Conservation (phyloP, 2,329 filamentous ascomycete species). For the Pseudogymnoascus destructans region DNA sequence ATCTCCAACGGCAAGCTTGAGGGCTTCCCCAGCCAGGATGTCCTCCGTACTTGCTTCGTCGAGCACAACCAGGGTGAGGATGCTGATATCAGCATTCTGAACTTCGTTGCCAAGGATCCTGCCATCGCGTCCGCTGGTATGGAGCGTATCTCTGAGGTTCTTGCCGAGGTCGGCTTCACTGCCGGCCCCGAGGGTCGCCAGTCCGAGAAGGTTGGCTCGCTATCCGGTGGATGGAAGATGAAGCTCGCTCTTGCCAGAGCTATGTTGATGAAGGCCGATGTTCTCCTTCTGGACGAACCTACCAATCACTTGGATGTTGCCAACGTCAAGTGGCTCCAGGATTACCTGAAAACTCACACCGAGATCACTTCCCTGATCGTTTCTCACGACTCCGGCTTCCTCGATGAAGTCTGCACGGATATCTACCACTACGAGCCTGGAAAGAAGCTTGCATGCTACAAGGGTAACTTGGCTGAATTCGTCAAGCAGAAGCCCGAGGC, state of each 20-base stretch:
- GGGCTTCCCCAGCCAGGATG: conserved; percentile 85
- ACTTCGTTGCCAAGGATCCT: conserved; percentile 84
- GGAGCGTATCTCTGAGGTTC: conserved; percentile 70
- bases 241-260: conserved; percentile 91
- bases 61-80: conserved; percentile 99
- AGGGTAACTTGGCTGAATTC: conserved; percentile 70
- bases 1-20: conserved; percentile 94
- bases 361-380: conserved; percentile 97
- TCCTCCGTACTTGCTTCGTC: conserved; percentile 91
- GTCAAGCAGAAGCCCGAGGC: conserved; percentile 85
- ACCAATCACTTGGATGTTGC: conserved; percentile 96
- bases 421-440: conserved; percentile 95
- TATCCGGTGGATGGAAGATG: conserved; percentile 99
- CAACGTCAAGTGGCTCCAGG: conserved; percentile 91
- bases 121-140: conserved; percentile 65
- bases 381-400: conserved; percentile 93
- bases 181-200: conserved; percentile 80
- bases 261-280: conserved; percentile 95
- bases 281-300: conserved; percentile 91
- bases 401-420: conserved; percentile 95
- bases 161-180: conserved; percentile 89
- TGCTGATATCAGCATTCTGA: conserved; percentile 87
- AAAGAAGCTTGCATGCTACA: conserved; percentile 86
- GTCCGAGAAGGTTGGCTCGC: conserved; percentile 76
- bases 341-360: conserved; percentile 88